A percentile compares a stretch with the other conserved stretches of the same genome.
Conservation (phyloP, 164 flowering plant genomes). For the Saururus chinensis region DNA sequence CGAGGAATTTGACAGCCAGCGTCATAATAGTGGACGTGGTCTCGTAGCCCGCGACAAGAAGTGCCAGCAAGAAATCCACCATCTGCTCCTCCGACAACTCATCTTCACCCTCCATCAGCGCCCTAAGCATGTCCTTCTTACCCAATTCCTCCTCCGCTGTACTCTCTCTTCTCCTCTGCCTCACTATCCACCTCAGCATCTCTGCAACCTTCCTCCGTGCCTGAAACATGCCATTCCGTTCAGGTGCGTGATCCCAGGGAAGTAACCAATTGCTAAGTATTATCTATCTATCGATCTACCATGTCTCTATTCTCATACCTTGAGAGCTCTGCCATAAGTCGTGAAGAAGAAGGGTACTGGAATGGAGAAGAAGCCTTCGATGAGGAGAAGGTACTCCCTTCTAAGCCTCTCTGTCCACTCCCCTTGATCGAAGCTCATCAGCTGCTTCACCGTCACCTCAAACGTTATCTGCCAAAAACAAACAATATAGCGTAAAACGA, state of each 20-base stretch:
- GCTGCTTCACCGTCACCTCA: constrained; percentile 78
- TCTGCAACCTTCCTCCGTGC: constrained; percentile 85
- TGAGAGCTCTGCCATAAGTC: constrained; percentile 72
- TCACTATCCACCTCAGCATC: constrained; percentile 47
- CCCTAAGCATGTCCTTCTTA: constrained; percentile 76
- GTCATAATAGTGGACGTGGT: constrained; percentile 97
- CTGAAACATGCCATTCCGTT: constrained; percentile 16
- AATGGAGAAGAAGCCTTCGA: constrained; percentile 84
- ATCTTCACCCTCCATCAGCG: constrained; percentile 45
- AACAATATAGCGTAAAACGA: too few species aligned
- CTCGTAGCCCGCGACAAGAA: constrained; percentile 90
- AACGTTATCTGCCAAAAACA: constrained; percentile 63
- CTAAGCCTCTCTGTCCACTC: constrained; percentile 83
- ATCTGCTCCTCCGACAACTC: constrained; percentile 76
- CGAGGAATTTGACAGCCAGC: constrained; percentile 81
- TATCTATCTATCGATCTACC: too few species aligned
- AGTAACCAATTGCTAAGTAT: too few species aligned
- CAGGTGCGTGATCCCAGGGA: not conserved
- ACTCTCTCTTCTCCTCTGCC: constrained; percentile 23
- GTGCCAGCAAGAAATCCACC: constrained; percentile 76
- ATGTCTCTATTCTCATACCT: constrained; percentile 24
- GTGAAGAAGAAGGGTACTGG: constrained; percentile 72
- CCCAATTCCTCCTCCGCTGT: constrained; percentile 20
- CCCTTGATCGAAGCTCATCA: constrained; percentile 93
- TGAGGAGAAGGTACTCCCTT: constrained; percentile 74